Conservation (phyloP, 1,284 basidiomycete genomes). For the Cryptococcus jaspeensis region DNA sequence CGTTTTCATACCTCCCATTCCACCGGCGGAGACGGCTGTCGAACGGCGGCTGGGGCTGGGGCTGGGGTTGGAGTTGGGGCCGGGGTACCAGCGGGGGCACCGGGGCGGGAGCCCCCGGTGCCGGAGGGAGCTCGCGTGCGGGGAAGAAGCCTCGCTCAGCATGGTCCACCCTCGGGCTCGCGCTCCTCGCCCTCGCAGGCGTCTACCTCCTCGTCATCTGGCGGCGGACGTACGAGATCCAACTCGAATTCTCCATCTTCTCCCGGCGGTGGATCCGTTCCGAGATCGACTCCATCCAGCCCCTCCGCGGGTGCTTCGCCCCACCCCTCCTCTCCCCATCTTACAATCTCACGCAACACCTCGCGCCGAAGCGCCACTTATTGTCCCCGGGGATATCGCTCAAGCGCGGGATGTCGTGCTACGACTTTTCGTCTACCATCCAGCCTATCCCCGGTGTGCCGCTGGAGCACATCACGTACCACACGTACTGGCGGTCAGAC, state of each 20-base stretch:
- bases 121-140: neutral
- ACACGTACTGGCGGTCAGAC: slow-evolving; percentile 88
- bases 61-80: slow-evolving; percentile 17
- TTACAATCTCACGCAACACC: slow-evolving; percentile 69
- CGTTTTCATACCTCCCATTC: slow-evolving; percentile 32
- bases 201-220: slow-evolving; percentile 56
- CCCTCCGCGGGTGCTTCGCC: slow-evolving; percentile 70
- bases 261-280: slow-evolving; percentile 67
- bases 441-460: slow-evolving; percentile 43
- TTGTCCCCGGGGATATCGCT: slow-evolving; percentile 74
- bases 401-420: slow-evolving; percentile 78
- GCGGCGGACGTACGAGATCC: slow-evolving; percentile 67
- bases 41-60: too few species aligned
- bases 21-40: slow-evolving; percentile 21
- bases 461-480: slow-evolving; percentile 63
- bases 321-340: slow-evolving; percentile 52
- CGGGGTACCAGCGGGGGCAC: too few species aligned
- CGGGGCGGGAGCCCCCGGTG: too few species aligned
- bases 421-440: slow-evolving; percentile 78
- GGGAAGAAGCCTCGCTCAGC: neutral
- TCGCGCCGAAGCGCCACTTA: slow-evolving; percentile 63
- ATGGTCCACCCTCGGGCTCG: neutral
- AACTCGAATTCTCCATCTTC: slow-evolving; percentile 76
- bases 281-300: slow-evolving; percentile 57
- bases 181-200: slow-evolving; percentile 36